phyloP scores from a whole-genome alignment of 768 basidiomycete genomes.

The Suillus sp. region DNA sequence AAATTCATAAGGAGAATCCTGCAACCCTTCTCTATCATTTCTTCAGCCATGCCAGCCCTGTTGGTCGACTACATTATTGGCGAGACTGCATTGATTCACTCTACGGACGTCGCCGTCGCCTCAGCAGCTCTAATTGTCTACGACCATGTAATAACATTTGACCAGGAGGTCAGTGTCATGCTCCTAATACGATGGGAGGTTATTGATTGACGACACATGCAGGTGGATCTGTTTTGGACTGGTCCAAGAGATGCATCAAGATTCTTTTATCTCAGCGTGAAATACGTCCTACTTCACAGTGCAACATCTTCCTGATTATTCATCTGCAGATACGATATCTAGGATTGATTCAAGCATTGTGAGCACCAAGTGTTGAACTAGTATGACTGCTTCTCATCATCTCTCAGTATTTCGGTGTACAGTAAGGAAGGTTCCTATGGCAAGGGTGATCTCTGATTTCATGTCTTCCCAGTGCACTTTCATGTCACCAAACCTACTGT shows the following conservation, averaged over 20 bases:
- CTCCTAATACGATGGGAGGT: too few relatives aligned
- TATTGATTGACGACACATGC: not conserved
- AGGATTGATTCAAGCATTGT: conserved; percentile 4
- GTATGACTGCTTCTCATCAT: not conserved
- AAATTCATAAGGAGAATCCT: not conserved
- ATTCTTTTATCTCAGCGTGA: conserved; percentile 17
- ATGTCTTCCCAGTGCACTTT: conserved; percentile 6
- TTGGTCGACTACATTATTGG: too few relatives aligned
- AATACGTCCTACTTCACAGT: not conserved
- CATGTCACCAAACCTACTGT: not conserved
- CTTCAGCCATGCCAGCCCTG: not conserved
- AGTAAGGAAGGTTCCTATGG: not conserved
- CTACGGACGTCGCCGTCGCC: not conserved
- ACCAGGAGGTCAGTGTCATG: conserved; percentile 12
- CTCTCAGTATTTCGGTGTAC: not conserved
- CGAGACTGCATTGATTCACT: not conserved
- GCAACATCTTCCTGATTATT: too few relatives aligned
- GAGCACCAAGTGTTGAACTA: not conserved
- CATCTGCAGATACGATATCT: conserved; percentile 16
- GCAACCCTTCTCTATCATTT: not conserved
- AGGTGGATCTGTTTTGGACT: conserved; percentile 17
- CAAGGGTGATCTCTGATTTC: not conserved
- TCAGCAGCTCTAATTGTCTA: conserved; percentile 13
- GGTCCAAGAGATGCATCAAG: conserved; percentile 10
- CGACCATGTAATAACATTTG: conserved; percentile 16